Evolutionary conservation across 768 basidiomycete genomes (phyloP), one percentile per base, ranked within the genome.

Genomic region (Chalciporus sphaerocephalus): DNA sequence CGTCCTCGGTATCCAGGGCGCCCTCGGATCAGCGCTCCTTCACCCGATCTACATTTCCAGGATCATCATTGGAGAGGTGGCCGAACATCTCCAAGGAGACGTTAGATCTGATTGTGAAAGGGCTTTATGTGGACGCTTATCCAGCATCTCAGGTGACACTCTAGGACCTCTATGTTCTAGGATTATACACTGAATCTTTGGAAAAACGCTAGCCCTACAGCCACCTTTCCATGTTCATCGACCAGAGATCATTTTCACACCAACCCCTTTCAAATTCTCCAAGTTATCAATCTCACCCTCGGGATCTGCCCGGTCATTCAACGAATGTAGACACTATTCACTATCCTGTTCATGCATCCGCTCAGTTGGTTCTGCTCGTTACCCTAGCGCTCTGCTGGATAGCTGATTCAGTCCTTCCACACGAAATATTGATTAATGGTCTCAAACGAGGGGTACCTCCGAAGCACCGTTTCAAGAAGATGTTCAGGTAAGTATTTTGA

Each of bases 1-100:
- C 44, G 77, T 85, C 0, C 69, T 92, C 4, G 94, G 94, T 0
- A 72, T 95, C 20, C 92, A 95, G 58, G 94, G 95, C 3, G 85
- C 88, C 2, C 69, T 96, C 38, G 78, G 78, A 2, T 74, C 82
- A 5, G 66, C 48, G 13, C 70, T 77, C 50, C 67, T 81, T 32
- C 56, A 53, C 3, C 87, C 88, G 0, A 45, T 94, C 6, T 91
- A 91, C 58, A 65, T 94, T 17, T 64, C 69, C 34, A 58, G 62
- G 20, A 65, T 97, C 15, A 68, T 92, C 42, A 70, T 98, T 3
- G 90, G 92, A 2, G 90, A 85, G 33, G 82, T 92, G 0, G 70
- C 74, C 0, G 33, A 27, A 2, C 58, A 61, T 2, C 55, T 76
- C 51, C 69, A 64, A 12, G 64, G 53, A 5, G 54, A 59, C 6